Evolutionary conservation across 768 basidiomycete genomes (phyloP), one percentile per base, ranked within the genome.

Genomic region (Hemileccinum impolitum): DNA sequence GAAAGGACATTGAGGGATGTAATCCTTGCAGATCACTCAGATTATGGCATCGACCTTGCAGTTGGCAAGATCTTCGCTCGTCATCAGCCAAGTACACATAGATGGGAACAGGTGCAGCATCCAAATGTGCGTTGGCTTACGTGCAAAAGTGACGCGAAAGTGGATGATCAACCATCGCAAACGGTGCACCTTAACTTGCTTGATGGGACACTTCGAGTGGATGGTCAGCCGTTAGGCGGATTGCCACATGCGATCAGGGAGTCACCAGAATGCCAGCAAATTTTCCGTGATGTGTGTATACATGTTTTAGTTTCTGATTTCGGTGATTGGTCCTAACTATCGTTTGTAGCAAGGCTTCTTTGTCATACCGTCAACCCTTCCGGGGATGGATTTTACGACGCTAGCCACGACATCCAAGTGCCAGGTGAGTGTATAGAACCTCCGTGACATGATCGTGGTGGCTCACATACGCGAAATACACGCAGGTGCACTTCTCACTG

Each of bases 311-410:
- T 23, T 23, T 6, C 23, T 23, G 23, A 23, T 23, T 3, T 6
- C 6, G 23, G 6, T 6, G 23, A 23, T 3, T 35, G 7, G n/a
- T 35, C 34, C n/a, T 15, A 13, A 54, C 35, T 8, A 14, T 17
- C 4, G 15, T 19, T 15, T 11, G 8, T 35, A 59, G 57, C 18
- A 37, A 49, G 18, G 40, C 19, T 19, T 51, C 3, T 31, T 46
- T 4, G 35, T 52, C 37, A 21, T 52, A 28, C 53, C 58, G 0
- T 43, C 45, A 6, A 48, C 52, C 32, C 45, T 53, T 8, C 36
- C 42, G 35, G 54, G 53, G n/a, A 55, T 60, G 51, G 56, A 57
- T 12, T 61, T 44, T 19, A 43, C 41, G 11, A 54, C 52, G 9
- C 38, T 44, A 3, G 43, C 30, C 21, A 48, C 37, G 4, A 23